Conservation (phyloP, 768 basidiomycete species). For the Multifurca ochricompacta region DNA sequence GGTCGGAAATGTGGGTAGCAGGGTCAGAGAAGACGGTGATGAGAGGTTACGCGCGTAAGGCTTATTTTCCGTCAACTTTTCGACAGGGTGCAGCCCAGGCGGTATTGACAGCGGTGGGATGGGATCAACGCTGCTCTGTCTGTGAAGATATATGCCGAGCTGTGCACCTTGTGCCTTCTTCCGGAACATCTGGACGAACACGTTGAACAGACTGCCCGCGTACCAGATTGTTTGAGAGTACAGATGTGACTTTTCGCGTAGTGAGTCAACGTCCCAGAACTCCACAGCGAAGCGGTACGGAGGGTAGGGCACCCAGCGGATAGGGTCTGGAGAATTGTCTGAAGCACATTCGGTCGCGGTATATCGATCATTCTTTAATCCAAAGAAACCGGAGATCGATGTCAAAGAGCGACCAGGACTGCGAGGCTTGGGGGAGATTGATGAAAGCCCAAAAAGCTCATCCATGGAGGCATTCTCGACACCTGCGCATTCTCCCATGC, state of each 20-base stretch:
- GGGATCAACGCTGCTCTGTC: slow-evolving; percentile 74
- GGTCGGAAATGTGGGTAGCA: slow-evolving; percentile 1
- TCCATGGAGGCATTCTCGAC: slow-evolving; percentile 56
- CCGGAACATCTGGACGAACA: slow-evolving; percentile 81
- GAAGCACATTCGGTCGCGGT: slow-evolving; percentile 36
- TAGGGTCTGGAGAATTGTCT: slow-evolving; percentile 36
- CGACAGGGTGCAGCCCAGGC: neutral
- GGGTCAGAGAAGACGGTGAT: neutral
- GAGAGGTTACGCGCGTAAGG: slow-evolving; percentile 2
- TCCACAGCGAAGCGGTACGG: slow-evolving; percentile 85
- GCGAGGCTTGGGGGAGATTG: slow-evolving; percentile 23
- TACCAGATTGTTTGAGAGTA: slow-evolving; percentile 87
- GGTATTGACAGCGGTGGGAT: slow-evolving; percentile 68
- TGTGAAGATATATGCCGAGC: slow-evolving; percentile 82
- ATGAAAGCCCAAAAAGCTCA: slow-evolving; percentile 45
- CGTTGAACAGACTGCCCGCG: slow-evolving; percentile 80
- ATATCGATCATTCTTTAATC: slow-evolving; percentile 42
- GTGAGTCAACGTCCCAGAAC: slow-evolving; percentile 77
- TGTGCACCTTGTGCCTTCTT: slow-evolving; percentile 61
- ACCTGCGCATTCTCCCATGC: slow-evolving; percentile 63
- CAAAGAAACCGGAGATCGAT: slow-evolving; percentile 56
- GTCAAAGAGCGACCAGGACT: slow-evolving; percentile 25
- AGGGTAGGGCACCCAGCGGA: slow-evolving; percentile 60
- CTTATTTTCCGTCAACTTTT: neutral
- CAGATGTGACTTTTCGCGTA: slow-evolving; percentile 78